A percentile compares a stretch with the other conserved stretches of the same genome.
Conservation (phyloP, 2,329 filamentous ascomycete species). For the Lasiodiplodia sp. region DNA sequence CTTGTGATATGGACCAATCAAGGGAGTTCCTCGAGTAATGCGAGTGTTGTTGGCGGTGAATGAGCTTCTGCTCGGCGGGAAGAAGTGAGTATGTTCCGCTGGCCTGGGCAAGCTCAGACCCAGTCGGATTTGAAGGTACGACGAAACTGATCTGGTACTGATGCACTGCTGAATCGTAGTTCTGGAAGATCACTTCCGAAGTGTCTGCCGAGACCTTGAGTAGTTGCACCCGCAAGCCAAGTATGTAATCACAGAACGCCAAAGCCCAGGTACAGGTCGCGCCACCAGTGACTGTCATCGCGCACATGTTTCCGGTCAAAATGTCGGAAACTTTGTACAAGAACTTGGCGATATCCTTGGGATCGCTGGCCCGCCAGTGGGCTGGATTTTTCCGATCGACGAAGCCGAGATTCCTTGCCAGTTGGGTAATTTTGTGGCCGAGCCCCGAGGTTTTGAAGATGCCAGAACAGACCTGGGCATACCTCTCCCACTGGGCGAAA, state of each 20-base stretch:
- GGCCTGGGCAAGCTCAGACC: neutral
- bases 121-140: neutral
- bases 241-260: constrained; percentile 27
- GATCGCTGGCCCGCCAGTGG: constrained; percentile 7
- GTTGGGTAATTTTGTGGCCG: constrained; percentile 24
- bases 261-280: constrained; percentile 28
- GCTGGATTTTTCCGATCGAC: neutral
- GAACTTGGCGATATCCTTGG: constrained; percentile 24
- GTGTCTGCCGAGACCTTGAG: neutral
- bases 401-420: neutral
- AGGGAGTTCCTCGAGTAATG: neutral
- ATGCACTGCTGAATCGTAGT: neutral
- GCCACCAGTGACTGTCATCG: constrained; percentile 17
- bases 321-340: constrained; percentile 17
- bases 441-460: constrained; percentile 28
- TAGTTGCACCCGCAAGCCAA: constrained; percentile 26
- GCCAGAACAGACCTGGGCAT: constrained; percentile 22
- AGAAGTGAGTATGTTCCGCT: neutral
- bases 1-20: neutral
- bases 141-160: neutral
- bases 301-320: constrained; percentile 3
- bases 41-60: neutral
- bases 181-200: neutral
- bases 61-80: neutral
- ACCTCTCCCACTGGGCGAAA: constrained; percentile 30